Evolutionary conservation across 2,329 filamentous ascomycete genomes (phyloP), one percentile per base, ranked within the genome.

Genomic region (Pestalotiopsis sp.): DNA sequence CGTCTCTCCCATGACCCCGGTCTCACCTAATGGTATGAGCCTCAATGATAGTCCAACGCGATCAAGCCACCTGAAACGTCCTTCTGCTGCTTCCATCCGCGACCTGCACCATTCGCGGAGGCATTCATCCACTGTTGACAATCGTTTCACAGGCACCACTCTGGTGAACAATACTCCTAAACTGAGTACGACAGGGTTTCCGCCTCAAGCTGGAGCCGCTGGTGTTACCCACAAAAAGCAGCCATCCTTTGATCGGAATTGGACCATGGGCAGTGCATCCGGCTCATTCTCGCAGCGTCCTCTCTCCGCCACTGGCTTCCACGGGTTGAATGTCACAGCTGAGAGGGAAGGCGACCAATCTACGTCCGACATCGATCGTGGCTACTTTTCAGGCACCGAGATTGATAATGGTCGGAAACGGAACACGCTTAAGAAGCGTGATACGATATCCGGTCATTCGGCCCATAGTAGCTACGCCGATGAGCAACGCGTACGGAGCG

Each of bases 351-450:
- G 82, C 13, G 74, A 83, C 70, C 86, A 88, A 69, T 84, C 84
- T 9, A 81, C 82, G 17, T 80, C 84, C 27, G 93, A 97, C 70
- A 80, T 93, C 17, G 96, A 98, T 75, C 89, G 94, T 45, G 95
- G 95, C 27, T 98, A 98, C 79, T 97, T 98, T 77, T 98, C 95
- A 7, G 94, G 95, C 3, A 92, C 92, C 17, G 95, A 98, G 75
- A 85, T 90, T 12, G 94, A 98, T 71, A 62, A 39, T n/a, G 88
- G 77, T 20, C 76, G 88, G 58, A 90, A 89, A 74, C 89, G 93
- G 60, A 97, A 94, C 77, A 85, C 96, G 61, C 83, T 98, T 72
- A 93, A 93, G 79, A 97, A 96, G 82, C 91, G 93, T 68, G 89
- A 90, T 69, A 91, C 89, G 70, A 80, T 83, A 68, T 82, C 83